Evolutionary conservation across 176 grass and related monocot genomes (phyloP).

Genomic region (Elymus sibiricus): DNA sequence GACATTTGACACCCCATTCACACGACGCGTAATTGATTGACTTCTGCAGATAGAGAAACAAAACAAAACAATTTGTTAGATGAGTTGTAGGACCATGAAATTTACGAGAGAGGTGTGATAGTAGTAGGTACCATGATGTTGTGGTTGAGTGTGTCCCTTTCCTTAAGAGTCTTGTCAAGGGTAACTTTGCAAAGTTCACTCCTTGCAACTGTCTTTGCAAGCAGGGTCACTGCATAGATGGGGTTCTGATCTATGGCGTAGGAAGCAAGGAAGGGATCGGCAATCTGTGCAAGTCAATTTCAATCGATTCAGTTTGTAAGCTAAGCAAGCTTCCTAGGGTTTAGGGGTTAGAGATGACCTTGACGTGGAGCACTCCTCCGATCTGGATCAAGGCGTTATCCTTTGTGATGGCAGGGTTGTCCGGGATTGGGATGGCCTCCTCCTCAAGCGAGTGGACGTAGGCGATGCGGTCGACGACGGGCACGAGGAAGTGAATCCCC

Average conservation of each 20-base stretch:
- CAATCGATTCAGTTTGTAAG: not conserved
- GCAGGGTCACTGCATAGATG: slow-evolving; percentile 70
- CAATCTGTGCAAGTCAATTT: slow-evolving; percentile 39
- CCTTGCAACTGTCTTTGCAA: slow-evolving; percentile 82
- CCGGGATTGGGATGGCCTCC: slow-evolving; percentile 73
- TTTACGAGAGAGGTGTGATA: too few relatives aligned
- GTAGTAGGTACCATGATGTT: slow-evolving; percentile 66
- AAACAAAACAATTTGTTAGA: too few relatives aligned
- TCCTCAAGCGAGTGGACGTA: slow-evolving; percentile 92
- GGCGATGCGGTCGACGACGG: slow-evolving; percentile 62
- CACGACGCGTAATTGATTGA: slow-evolving; percentile 73
- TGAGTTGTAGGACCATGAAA: too few relatives aligned
- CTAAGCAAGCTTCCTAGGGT: too few relatives aligned
- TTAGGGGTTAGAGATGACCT: slow-evolving; percentile 34
- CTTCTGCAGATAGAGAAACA: slow-evolving; percentile 33
- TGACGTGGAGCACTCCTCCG: slow-evolving; percentile 72
- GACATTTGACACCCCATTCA: slow-evolving; percentile 76
- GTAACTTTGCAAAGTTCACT: slow-evolving; percentile 91
- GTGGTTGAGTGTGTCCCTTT: slow-evolving; percentile 74
- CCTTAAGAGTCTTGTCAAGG: slow-evolving; percentile 82
- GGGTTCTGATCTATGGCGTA: slow-evolving; percentile 92
- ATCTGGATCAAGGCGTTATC: slow-evolving; percentile 82
- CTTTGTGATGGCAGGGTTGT: slow-evolving; percentile 77
- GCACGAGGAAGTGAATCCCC: slow-evolving; percentile 73
- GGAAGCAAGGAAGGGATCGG: slow-evolving; percentile 74